Evolutionary conservation across 345 rosid genomes (phyloP), one percentile per base, ranked within the genome.

Genomic region (Brassica incana): DNA sequence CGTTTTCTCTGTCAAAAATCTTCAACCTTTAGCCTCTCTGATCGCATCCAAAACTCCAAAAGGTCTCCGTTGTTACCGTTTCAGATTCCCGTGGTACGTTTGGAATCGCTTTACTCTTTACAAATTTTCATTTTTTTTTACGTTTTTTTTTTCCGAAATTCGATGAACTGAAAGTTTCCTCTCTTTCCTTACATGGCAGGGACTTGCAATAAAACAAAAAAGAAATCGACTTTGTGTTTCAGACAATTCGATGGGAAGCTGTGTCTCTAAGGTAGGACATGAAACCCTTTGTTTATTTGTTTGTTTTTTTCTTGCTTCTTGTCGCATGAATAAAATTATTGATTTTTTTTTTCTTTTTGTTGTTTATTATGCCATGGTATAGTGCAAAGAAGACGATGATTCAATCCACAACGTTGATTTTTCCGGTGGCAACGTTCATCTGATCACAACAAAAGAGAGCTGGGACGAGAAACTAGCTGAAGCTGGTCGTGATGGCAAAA

Each of bases 391-490:
- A 1, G 84, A 80, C 10, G 81, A 86, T 30, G 90, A 87, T 69
- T 81, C 86, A 7, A 56, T 82, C 12, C 78, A 83, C 0, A 84
- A 84, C 76, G 68, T 79, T 64, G 92, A 93, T 14, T 86, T 89
- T 78, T 76, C 83, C n/a, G 85, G 91, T 66, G 90, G 91, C 2
- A 91, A 86, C 76, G 93, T 91, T 32, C 85, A 85, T 65, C 74
- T 85, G 7, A 77, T 94, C 5, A 85, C 88, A 56, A 90, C 88
- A 18, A 87, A 84, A 73, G 95, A 91, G 68, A 69, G 73, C 36
- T 91, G 98, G 98, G 90, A 91, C 66, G 86, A 85, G 32, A 90
- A 91, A 79, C 71, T 91, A 70, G 82, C 90, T 35, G 92, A 94
- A 86, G 92, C 98, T 40, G 83, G 69, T 35, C 83, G 74, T 78